Base-by-base conservation (phyloP, 768 basidiomycete genomes). In the Infundibulicybe gibba region DNA sequence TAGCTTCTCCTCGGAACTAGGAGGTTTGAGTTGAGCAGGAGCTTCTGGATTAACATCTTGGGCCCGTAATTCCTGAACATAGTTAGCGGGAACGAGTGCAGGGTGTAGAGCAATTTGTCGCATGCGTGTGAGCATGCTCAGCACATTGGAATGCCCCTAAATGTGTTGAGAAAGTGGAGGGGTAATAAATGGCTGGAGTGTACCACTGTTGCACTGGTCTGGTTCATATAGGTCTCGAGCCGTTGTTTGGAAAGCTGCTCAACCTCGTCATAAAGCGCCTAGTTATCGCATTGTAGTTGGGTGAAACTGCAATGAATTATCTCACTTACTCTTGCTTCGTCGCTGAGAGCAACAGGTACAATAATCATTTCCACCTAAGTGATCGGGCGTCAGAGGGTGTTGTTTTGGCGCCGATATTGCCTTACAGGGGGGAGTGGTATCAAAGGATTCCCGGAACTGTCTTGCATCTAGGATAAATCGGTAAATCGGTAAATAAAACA, bases 81-180 rank as follows among this genome's bases (percentile, higher is more conserved):
- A 94, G 50, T 81, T 72, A 6, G 67, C 51, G 3, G 91, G 91
- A 41, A 91, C 68, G 19, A 94, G 72, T 1, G 79, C 81, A 0
- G 90, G 87, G 57, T 94, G 89, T 19, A 92, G 76, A 14, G 77
- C 85, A 15, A 93, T 67, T 63, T 94, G 92, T 25, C 91, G 80
- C 61, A 94, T 71, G 14, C 92, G 85, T 6, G 90, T 92, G n/a
- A 93, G 76, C 76, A 93, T 81, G 50, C 85, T 84, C 32, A 91
- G 63, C 12, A 90, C 80, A 54, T 85, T 84, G 2, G 80, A 79
- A 48, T 83, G 79, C 0, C 80, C 72, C 86, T 89, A 50, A 20
- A 19, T 43, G 38, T 5, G 11, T 21, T 49, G 5, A 43, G 25
- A 13, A 42, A 32, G 41, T 14, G 9, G 46, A 33, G 44, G 6